phyloP scores from a whole-genome alignment of 2,329 filamentous ascomycete species.

The Exophiala phaeomuriformis region DNA sequence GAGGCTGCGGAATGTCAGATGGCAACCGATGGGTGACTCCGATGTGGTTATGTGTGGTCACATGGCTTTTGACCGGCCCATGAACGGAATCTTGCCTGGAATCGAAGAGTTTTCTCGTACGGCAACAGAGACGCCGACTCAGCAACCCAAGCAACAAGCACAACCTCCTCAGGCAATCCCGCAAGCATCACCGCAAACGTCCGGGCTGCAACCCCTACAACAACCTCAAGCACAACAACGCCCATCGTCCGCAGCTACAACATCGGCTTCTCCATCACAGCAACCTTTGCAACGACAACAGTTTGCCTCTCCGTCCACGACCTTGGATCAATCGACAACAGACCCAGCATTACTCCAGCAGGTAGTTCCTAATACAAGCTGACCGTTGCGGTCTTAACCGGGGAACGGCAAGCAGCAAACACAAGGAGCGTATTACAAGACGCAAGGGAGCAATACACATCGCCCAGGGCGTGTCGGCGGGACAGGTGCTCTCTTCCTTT shows the following conservation, averaged over 20 bases:
- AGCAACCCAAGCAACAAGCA: not conserved
- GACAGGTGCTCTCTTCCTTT: too few relatives aligned
- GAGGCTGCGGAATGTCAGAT: slow-evolving; percentile 56
- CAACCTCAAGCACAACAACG: not conserved
- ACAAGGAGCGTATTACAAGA: too few relatives aligned
- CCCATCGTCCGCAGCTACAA: not conserved
- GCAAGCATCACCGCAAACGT: not conserved
- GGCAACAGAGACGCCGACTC: not conserved
- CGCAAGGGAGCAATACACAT: too few relatives aligned
- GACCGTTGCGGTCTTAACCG: too few relatives aligned
- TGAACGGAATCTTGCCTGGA: slow-evolving; percentile 18
- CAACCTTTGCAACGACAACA: not conserved
- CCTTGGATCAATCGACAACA: not conserved
- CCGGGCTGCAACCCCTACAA: not conserved
- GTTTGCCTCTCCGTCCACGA: not conserved
- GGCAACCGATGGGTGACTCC: slow-evolving; percentile 66
- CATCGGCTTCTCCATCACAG: not conserved
- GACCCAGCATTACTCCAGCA: not conserved
- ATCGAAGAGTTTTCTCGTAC: slow-evolving; percentile 7
- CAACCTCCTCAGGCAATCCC: not conserved
- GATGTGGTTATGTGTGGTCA: slow-evolving; percentile 76
- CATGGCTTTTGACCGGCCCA: slow-evolving; percentile 31
- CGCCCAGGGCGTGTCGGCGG: too few relatives aligned
- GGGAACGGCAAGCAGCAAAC: too few relatives aligned
- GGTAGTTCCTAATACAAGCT: too few relatives aligned